These are phyloP conservation scores for Aureobasidium vineae DNA, from an alignment of 2,329 filamentous ascomycete species.

Conservation along the genomic window DNA sequence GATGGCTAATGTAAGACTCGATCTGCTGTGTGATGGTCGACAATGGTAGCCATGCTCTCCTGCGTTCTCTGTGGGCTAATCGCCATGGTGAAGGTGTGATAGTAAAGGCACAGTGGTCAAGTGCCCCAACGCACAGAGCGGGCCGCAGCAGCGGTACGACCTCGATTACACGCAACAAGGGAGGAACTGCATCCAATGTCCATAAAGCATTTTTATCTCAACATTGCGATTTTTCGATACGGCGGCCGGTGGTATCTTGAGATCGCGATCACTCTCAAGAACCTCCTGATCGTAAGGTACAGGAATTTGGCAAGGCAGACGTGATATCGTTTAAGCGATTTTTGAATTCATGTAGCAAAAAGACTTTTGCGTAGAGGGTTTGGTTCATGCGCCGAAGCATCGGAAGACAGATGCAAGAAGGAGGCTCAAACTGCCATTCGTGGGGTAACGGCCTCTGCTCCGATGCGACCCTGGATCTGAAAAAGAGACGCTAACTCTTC, in stretches of 20 bases:
- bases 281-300: not conserved
- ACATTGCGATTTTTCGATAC: not conserved
- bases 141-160: not conserved
- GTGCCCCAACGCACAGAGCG: not conserved
- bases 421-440: conserved; percentile 7
- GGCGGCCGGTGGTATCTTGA: not conserved
- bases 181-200: not conserved
- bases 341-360: not conserved
- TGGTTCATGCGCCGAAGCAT: conserved; percentile 3
- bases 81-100: not conserved
- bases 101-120: not conserved
- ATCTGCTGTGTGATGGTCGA: not conserved
- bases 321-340: not conserved
- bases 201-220: not conserved
- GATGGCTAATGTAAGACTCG: not conserved
- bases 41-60: not conserved
- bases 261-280: not conserved
- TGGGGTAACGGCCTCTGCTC: not conserved
- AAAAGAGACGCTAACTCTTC: not conserved
- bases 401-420: conserved; percentile 7
- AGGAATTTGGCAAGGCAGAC: not conserved
- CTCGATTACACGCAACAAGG: not conserved
- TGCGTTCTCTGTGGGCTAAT: not conserved
- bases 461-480: not conserved
- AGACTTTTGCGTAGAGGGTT: not conserved